These are phyloP conservation scores for Lactuca sativa DNA, from an alignment of 129 eudicot genomes.

Conservation along the genomic window DNA sequence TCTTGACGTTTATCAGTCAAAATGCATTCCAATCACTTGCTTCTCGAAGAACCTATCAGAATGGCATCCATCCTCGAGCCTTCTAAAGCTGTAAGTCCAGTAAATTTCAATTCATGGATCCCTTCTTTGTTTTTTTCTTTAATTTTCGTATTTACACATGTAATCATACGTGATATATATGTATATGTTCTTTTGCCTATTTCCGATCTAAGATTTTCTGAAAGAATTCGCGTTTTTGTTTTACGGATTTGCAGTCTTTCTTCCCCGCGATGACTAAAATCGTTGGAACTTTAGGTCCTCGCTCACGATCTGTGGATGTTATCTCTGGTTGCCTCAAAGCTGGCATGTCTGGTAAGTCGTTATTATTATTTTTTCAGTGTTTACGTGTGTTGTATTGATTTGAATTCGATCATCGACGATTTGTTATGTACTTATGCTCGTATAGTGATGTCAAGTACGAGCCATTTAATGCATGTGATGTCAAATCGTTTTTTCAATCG, in stretches of 20 bases:
- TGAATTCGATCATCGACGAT: constrained; percentile 8
- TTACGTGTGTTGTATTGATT: neutral
- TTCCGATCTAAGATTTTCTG: constrained; percentile 22
- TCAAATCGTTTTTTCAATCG: neutral
- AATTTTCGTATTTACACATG: neutral
- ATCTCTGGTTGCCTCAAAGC: constrained; percentile 73
- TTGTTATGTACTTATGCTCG: constrained; percentile 8
- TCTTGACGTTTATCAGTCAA: constrained; percentile 17
- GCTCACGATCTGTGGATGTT: constrained; percentile 79
- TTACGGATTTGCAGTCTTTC: constrained; percentile 49
- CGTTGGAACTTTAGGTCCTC: constrained; percentile 87
- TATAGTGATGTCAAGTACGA: constrained; percentile 1
- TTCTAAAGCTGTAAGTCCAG: constrained; percentile 62
- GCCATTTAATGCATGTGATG: neutral
- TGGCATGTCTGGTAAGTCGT: constrained; percentile 70
- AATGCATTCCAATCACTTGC: constrained; percentile 88
- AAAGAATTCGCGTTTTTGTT: neutral
- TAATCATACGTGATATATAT: neutral
- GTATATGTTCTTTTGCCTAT: neutral
- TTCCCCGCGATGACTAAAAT: constrained; percentile 94
- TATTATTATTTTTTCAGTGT: neutral
- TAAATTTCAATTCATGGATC: constrained; percentile 13
- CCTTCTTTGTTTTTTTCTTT: neutral
- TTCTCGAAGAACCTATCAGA: constrained; percentile 87
- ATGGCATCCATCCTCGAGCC: constrained; percentile 94